These are phyloP conservation scores for Boletus reticulatus DNA, from an alignment of 768 basidiomycete genomes.

Conservation along the genomic window DNA sequence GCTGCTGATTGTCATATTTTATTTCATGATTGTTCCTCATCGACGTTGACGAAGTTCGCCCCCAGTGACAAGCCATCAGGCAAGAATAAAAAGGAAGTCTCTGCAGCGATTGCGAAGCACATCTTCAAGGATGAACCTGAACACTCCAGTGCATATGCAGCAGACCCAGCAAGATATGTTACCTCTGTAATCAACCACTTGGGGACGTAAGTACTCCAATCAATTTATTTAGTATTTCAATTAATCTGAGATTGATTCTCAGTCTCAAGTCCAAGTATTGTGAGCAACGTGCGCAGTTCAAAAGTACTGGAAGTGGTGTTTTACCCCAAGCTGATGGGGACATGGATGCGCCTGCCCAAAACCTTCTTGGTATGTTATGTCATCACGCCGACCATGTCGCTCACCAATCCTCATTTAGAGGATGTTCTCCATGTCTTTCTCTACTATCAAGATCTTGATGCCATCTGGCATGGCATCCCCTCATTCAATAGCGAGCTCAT, in stretches of 20 bases:
- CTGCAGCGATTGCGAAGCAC: background rate
- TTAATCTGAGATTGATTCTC: no score
- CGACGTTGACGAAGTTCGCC: no score
- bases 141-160: no score
- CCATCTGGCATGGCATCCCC: slow-evolving; percentile 3
- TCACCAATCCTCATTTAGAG: background rate
- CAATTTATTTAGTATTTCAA: no score
- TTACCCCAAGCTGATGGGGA: background rate
- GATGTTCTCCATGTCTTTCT: slow-evolving; percentile 1
- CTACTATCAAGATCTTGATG: slow-evolving; percentile 5
- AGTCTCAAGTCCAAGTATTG: no score
- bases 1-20: background rate
- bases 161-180: no score
- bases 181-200: no score
- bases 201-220: no score
- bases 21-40: background rate
- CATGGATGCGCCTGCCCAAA: background rate
- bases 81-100: background rate
- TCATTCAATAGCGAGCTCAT: slow-evolving; percentile 2
- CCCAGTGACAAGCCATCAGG: no score
- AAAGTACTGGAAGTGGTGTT: background rate
- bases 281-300: background rate
- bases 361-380: background rate
- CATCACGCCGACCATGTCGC: background rate
- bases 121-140: background rate